These are phyloP conservation scores for Cladophialophora carrionii DNA, from an alignment of 2,329 filamentous ascomycete species.

Conservation along the genomic window DNA sequence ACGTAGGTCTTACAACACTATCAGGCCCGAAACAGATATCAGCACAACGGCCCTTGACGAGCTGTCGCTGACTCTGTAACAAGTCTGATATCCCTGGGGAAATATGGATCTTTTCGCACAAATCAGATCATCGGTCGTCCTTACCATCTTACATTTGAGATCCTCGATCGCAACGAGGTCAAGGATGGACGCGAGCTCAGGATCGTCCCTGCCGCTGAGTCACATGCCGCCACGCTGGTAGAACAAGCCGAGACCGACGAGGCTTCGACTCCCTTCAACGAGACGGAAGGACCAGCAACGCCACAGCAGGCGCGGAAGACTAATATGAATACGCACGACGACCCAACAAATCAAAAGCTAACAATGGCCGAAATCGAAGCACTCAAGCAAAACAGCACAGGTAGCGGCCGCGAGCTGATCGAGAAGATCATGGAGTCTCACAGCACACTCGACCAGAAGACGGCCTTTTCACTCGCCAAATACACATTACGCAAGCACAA, in stretches of 20 bases:
- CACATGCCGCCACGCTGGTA: slow-evolving; percentile 77
- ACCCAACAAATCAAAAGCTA: slow-evolving; percentile 72
- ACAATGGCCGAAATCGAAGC: slow-evolving; percentile 72
- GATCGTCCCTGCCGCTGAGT: slow-evolving; percentile 76
- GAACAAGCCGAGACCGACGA: slow-evolving; percentile 49
- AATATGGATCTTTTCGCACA: slow-evolving; percentile 87
- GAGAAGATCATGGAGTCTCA: slow-evolving; percentile 91
- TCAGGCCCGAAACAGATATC: slow-evolving; percentile 35
- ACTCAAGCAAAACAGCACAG: slow-evolving; percentile 71
- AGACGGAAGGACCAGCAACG: slow-evolving; percentile 39
- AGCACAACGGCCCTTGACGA: slow-evolving; percentile 31
- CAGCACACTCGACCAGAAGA: slow-evolving; percentile 89
- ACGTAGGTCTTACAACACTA: slow-evolving; percentile 59
- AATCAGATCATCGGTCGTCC: slow-evolving; percentile 91
- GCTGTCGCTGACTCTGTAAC: slow-evolving; percentile 39
- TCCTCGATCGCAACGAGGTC: slow-evolving; percentile 70
- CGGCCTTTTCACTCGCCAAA: slow-evolving; percentile 87
- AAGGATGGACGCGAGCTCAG: slow-evolving; percentile 69
- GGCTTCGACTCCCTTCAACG: slow-evolving; percentile 39
- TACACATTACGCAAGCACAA: slow-evolving; percentile 93
- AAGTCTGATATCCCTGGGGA: slow-evolving; percentile 84
- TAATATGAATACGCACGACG: slow-evolving; percentile 66
- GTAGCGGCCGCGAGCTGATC: slow-evolving; percentile 85
- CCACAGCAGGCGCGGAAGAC: slow-evolving; percentile 54
- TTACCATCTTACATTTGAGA: slow-evolving; percentile 87